Evolutionary conservation across 306 rosid genomes (phyloP).

Genomic region (Sphenostylis stenocarpa): DNA sequence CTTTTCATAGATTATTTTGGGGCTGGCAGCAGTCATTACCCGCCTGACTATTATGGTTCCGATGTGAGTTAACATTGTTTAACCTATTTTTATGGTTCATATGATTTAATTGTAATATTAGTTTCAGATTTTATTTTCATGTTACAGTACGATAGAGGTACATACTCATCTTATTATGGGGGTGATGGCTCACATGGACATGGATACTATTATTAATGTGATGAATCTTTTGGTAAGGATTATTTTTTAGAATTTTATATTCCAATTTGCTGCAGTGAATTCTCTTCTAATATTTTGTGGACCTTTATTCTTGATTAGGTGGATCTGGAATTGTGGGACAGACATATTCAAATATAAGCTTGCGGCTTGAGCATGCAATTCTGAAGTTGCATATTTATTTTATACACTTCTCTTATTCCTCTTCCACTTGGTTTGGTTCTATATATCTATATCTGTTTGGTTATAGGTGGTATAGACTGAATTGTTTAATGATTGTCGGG

Average conservation of each 20-base stretch:
- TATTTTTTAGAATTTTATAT: slow-evolving; percentile 13
- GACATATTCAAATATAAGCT: slow-evolving; percentile 38
- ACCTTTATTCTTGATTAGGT: slow-evolving; percentile 47
- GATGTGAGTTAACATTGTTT: slow-evolving; percentile 54
- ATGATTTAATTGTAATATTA: neutral
- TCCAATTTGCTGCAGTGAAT: slow-evolving; percentile 12
- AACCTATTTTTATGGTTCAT: slow-evolving; percentile 21
- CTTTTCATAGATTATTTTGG: slow-evolving; percentile 47
- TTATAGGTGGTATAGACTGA: slow-evolving; percentile 38
- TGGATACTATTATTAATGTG: slow-evolving; percentile 53
- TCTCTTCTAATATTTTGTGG: slow-evolving; percentile 36
- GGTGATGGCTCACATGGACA: slow-evolving; percentile 50
- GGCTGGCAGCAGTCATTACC: slow-evolving; percentile 50
- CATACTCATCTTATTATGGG: slow-evolving; percentile 53
- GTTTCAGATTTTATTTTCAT: slow-evolving; percentile 34
- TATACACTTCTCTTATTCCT: slow-evolving; percentile 30
- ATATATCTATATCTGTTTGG: slow-evolving; percentile 5
- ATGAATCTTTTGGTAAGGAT: slow-evolving; percentile 43
- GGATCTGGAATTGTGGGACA: slow-evolving; percentile 42
- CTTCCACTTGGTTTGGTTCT: slow-evolving; percentile 32
- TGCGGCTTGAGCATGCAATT: slow-evolving; percentile 39
- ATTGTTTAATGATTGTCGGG: slow-evolving; percentile 32
- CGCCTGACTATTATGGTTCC: slow-evolving; percentile 58
- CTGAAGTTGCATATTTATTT: slow-evolving; percentile 51
- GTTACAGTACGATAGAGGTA: slow-evolving; percentile 60